Base-by-base conservation (phyloP, 805 yeast genomes). In the Pichia nakasei region DNA sequence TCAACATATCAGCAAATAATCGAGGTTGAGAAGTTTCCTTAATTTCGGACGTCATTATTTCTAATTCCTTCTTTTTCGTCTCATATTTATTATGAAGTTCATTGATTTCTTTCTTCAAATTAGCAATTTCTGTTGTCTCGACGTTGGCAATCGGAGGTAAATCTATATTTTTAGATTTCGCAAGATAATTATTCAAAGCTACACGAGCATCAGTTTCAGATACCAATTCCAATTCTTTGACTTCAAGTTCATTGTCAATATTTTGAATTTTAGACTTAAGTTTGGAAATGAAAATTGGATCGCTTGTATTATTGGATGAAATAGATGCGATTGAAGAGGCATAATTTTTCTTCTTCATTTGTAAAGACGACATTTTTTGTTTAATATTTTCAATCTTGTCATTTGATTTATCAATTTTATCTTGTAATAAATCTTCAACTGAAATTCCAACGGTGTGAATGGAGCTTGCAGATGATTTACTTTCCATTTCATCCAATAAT, bases 11-110 rank as follows among this genome's bases (percentile, higher is more conserved):
- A 19, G 39, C 47, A 29, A 47, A 24, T 21, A 32, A 22, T 3
- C 18, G 7, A 21, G 47, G 40, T 27, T 37, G 35, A 24, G 24
- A 24, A 4, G 43, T n/a, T 38, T 58, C 57, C 9, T 60, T 50
- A 20, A 58, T 22, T 5, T 52, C 52, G n/a, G 54, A 54, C 18
- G 50, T 54, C 40, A 55, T 41, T 4, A n/a, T 11, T 7, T 42
- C 37, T 24, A 47, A 11, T 32, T 38, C 35, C 13, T 39, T 31
- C 18, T 41, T 44, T 38, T 47, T 47, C 5, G 32, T 21, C 8
- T 45, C 22, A 33, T 45, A 45, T 18, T 43, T 42, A 11, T 19
- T 12, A 27, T 45, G 45, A 12, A 45, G 35, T 5, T 29, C 39
- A 2, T 8, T 15, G 15, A 48, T 44, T 27, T 52, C 52, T 13